phyloP scores from a whole-genome alignment of 495 filamentous ascomycete genomes.

The Neurospora sp. region DNA sequence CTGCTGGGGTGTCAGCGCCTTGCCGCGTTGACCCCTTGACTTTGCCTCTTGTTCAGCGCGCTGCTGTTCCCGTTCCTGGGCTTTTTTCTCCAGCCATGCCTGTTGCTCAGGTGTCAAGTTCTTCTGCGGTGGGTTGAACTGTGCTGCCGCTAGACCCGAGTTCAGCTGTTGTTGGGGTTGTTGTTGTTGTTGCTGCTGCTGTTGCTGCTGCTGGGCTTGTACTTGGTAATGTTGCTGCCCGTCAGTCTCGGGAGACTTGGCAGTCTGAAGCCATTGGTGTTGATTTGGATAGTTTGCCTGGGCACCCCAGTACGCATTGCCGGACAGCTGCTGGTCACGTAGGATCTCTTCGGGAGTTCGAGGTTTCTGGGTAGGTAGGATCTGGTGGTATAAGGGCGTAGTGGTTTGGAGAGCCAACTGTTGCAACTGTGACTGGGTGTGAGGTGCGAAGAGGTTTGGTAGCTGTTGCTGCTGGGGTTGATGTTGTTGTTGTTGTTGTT shows the following conservation, averaged over 20 bases:
- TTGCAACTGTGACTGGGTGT: neutral
- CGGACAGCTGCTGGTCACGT: neutral
- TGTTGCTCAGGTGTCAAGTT: neutral
- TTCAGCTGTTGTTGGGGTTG: neutral
- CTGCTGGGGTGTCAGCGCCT: neutral
- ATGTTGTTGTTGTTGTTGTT: constrained; percentile 2
- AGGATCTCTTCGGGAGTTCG: constrained; percentile 2
- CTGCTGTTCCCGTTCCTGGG: neutral
- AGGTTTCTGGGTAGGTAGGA: constrained; percentile 1
- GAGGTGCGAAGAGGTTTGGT: neutral
- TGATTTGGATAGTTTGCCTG: neutral
- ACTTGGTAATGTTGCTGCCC: neutral
- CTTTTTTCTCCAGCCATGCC: neutral
- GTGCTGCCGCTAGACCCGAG: neutral
- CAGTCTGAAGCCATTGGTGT: neutral
- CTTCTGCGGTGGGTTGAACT: neutral
- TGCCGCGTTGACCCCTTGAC: neutral
- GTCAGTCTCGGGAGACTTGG: neutral
- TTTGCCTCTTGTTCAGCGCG: neutral
- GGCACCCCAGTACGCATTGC: neutral
- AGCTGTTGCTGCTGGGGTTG: constrained; percentile 10
- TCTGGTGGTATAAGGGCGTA: neutral
- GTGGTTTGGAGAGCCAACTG: neutral
- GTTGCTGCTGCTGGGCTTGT: neutral
- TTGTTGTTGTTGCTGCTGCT: constrained; percentile 1